Conservation (phyloP, 2,329 filamentous ascomycete genomes). For the Aspergillus unguis region DNA sequence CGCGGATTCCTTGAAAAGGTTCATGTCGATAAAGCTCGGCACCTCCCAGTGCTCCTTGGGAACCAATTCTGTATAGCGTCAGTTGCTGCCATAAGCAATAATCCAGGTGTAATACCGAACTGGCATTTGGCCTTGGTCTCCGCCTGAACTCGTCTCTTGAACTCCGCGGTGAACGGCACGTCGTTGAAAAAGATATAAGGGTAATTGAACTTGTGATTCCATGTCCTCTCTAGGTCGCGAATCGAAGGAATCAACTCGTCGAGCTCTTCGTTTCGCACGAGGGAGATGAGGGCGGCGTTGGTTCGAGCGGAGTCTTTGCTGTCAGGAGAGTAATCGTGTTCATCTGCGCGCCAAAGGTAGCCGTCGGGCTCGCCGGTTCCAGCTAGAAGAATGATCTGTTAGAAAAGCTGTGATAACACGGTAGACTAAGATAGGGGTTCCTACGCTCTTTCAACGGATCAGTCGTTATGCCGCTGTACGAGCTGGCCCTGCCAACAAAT, state of each 20-base stretch:
- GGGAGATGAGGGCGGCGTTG: conserved; percentile 85
- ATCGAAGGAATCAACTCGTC: conserved; percentile 82
- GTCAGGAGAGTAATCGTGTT: conserved; percentile 73
- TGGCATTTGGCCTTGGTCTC: conserved; percentile 83
- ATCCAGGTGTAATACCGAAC: conserved; percentile 59
- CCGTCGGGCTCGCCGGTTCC: conserved; percentile 76
- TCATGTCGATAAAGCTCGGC: conserved; percentile 86
- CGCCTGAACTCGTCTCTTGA: conserved; percentile 76
- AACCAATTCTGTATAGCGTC: conserved; percentile 64
- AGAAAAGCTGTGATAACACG: neutral
- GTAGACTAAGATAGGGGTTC: conserved; percentile 27
- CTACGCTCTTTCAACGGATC: conserved; percentile 87
- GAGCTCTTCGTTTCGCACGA: conserved; percentile 90
- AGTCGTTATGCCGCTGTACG: conserved; percentile 60
- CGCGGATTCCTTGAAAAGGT: conserved; percentile 80
- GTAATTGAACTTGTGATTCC: conserved; percentile 99
- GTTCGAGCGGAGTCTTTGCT: conserved; percentile 76
- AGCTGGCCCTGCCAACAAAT: conserved; percentile 39
- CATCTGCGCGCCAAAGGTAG: conserved; percentile 66
- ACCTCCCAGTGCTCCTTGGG: conserved; percentile 94
- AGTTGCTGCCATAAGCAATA: neutral
- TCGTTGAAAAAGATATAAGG: conserved; percentile 99
- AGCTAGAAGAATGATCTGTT: conserved; percentile 49
- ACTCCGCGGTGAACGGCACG: conserved; percentile 86
- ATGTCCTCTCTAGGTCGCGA: conserved; percentile 86